Evolutionary conservation across 202 grass and related monocot genomes (phyloP).

Genomic region (Setaria italica): DNA sequence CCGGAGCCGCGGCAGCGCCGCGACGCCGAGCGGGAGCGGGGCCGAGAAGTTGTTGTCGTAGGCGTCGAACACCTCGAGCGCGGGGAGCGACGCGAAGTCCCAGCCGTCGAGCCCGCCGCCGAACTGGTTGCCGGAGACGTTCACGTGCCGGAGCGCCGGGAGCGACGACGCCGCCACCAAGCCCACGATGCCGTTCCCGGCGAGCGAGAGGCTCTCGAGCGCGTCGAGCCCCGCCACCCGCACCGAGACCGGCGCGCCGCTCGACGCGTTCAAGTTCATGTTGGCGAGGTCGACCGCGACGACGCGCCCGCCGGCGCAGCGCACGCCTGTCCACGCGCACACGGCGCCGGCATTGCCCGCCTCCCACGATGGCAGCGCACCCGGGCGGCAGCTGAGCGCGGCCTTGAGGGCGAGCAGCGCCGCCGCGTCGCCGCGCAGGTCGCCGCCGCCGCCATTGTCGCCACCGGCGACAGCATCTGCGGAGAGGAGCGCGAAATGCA

Average conservation of each 20-base stretch:
- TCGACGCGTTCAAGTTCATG: constrained; percentile 68
- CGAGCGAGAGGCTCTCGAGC: constrained; percentile 67
- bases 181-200: constrained; percentile 74
- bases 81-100: constrained; percentile 59
- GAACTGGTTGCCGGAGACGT: constrained; percentile 87
- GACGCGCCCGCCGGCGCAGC: constrained; percentile 63
- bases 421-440: constrained; percentile 60
- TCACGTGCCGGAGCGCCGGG: constrained; percentile 61
- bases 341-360: constrained; percentile 42
- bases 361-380: constrained; percentile 55
- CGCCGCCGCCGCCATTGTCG: neutral
- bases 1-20: constrained; percentile 51
- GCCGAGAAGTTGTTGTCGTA: constrained; percentile 95
- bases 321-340: constrained; percentile 81
- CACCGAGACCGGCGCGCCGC: constrained; percentile 32
- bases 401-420: constrained; percentile 62
- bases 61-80: constrained; percentile 84
- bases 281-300: constrained; percentile 66
- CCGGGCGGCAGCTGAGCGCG: constrained; percentile 47
- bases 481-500: constrained; percentile 18
- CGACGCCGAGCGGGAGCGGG: constrained; percentile 56
- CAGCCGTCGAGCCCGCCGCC: constrained; percentile 61
- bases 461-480: neutral
- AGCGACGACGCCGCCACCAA: constrained; percentile 42
- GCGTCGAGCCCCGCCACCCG: constrained; percentile 52